These are phyloP conservation scores for Casuarina glauca DNA, from an alignment of 306 rosid genomes.

Conservation along the genomic window DNA sequence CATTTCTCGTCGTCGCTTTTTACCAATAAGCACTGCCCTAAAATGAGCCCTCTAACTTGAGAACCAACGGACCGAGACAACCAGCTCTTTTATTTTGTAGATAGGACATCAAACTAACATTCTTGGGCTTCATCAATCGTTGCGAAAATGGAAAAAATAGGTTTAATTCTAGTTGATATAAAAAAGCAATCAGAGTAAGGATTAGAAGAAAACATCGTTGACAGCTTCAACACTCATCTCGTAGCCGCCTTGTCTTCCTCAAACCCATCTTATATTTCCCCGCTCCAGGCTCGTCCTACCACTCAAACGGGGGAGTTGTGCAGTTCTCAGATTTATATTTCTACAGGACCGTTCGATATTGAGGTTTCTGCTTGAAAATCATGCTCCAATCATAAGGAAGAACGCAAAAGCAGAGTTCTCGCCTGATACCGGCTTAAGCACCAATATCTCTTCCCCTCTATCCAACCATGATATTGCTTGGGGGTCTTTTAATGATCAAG, in stretches of 20 bases:
- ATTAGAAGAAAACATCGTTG: conserved; percentile 29
- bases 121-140: no score
- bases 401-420: conserved; percentile 27
- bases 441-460: conserved; percentile 38
- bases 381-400: conserved; percentile 23
- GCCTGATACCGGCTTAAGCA: conserved; percentile 36
- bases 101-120: no score
- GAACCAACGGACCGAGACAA: no score
- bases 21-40: no score
- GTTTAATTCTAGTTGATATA: no score
- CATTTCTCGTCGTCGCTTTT: no score
- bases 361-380: conserved; percentile 46
- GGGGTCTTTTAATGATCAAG: conserved; percentile 37
- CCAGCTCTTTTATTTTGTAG: no score
- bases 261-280: conserved; percentile 17
- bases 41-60: no score
- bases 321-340: conserved; percentile 22
- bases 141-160: no score
- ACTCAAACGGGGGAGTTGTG: conserved; percentile 23
- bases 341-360: conserved; percentile 41
- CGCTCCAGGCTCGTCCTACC: conserved; percentile 12
- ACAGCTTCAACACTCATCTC: conserved; percentile 13
- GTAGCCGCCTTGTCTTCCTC: conserved; percentile 24
- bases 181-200: conserved; percentile 1
- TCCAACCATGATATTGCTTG: conserved; percentile 42